Conservation (phyloP, 306 rosid genomes). For the Carpinus fangiana region DNA sequence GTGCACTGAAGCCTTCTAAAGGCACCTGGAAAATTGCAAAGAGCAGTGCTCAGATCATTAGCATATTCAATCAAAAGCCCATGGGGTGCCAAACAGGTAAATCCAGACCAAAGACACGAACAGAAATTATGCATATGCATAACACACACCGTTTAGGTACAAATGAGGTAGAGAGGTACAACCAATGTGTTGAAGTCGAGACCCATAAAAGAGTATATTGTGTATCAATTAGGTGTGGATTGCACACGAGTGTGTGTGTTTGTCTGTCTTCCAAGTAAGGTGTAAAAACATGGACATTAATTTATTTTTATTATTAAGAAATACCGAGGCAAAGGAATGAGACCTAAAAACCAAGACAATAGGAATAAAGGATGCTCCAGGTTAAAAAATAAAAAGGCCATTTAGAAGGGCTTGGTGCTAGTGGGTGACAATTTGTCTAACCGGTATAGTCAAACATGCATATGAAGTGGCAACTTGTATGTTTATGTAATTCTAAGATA, state of each 20-base stretch:
- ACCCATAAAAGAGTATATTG: too few relatives aligned
- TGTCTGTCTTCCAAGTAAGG: background rate
- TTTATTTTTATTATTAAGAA: background rate
- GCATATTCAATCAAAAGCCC: conserved; percentile 8
- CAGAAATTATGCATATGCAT: too few relatives aligned
- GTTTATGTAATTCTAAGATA: background rate
- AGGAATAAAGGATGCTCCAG: background rate
- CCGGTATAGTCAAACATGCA: background rate
- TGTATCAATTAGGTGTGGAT: background rate
- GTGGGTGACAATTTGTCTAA: background rate
- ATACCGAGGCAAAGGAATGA: background rate
- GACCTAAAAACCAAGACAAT: background rate
- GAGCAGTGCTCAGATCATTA: conserved; percentile 24
- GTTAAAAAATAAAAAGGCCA: background rate
- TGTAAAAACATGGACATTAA: background rate
- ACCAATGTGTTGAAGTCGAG: background rate
- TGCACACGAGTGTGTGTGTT: background rate
- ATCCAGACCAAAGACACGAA: background rate
- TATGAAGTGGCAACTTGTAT: background rate
- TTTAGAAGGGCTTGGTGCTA: background rate
- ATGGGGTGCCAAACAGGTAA: background rate
- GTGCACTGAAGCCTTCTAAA: conserved; percentile 96
- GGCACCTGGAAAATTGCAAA: conserved; percentile 72
- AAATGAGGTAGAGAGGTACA: background rate
- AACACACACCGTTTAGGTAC: background rate